Conservation (phyloP, 1,139 yeast genomes). For the Suhomyces atakaporum region DNA sequence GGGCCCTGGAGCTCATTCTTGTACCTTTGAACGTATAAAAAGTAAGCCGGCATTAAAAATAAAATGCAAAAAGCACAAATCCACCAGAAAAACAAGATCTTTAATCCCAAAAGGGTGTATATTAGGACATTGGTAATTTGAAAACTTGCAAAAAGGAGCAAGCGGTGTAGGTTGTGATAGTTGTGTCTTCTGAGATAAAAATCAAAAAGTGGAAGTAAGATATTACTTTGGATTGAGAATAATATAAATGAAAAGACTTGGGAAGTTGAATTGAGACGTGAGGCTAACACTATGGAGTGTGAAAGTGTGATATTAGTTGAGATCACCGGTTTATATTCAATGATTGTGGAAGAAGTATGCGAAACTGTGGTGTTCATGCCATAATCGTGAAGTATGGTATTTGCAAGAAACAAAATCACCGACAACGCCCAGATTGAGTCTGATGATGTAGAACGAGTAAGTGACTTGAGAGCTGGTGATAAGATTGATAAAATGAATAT, state of each 20-base stretch:
- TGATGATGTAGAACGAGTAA: conserved; percentile 85
- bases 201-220: conserved; percentile 71
- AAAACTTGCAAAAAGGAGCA: conserved; percentile 30
- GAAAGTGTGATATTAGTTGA: conserved; percentile 84
- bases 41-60: conserved; percentile 69
- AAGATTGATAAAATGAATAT: conserved; percentile 70
- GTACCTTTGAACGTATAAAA: conserved; percentile 70
- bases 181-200: conserved; percentile 52
- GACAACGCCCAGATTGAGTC: conserved; percentile 96
- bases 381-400: conserved; percentile 69
- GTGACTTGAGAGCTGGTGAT: conserved; percentile 86
- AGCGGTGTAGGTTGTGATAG: conserved; percentile 30
- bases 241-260: conserved; percentile 82
- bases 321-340: conserved; percentile 55
- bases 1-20: conserved; percentile 91
- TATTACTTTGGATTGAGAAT: conserved; percentile 70
- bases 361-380: conserved; percentile 35
- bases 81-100: conserved; percentile 51
- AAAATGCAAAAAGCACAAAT: conserved; percentile 48
- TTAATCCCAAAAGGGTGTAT: conserved; percentile 38
- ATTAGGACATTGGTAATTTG: conserved; percentile 26
- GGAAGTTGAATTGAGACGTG: conserved; percentile 70
- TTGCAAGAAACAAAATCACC: conserved; percentile 70
- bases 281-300: conserved; percentile 87
- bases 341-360: conserved; percentile 10